These are phyloP conservation scores for Pseudopyricularia javanii DNA, from an alignment of 2,329 filamentous ascomycete genomes.

Conservation along the genomic window DNA sequence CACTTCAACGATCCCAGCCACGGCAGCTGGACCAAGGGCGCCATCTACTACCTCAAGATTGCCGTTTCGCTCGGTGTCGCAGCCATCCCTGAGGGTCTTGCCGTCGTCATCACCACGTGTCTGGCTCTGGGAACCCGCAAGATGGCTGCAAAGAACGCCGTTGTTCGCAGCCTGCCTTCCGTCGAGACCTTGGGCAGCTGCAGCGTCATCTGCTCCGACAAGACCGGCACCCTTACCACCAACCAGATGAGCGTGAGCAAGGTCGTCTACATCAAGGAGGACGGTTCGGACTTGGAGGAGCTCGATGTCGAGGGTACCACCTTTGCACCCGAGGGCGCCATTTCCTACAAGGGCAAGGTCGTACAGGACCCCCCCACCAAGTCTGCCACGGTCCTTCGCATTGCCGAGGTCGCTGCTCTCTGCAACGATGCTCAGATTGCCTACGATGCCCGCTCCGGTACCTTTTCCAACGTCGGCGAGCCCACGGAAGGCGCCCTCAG, in stretches of 20 bases:
- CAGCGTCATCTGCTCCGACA: constrained; percentile 99
- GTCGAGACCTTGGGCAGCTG: constrained; percentile 97
- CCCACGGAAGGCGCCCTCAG: constrained; percentile 90
- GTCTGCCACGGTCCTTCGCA: constrained; percentile 69
- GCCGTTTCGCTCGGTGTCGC: constrained; percentile 96
- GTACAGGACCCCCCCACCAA: constrained; percentile 56
- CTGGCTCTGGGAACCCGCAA: constrained; percentile 90
- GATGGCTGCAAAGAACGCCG: constrained; percentile 97
- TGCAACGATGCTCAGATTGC: constrained; percentile 84
- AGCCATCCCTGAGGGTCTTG: constrained; percentile 92
- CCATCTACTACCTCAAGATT: constrained; percentile 99
- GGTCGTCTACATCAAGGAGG: constrained; percentile 68
- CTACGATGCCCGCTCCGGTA: constrained; percentile 63
- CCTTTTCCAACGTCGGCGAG: constrained; percentile 78
- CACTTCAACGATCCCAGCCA: constrained; percentile 94
- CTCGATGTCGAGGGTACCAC: constrained; percentile 87
- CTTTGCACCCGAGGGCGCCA: constrained; percentile 70
- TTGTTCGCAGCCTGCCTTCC: constrained; percentile 89
- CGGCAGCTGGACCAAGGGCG: constrained; percentile 88
- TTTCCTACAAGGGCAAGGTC: constrained; percentile 56
- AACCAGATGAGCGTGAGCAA: constrained; percentile 99
- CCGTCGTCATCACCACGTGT: constrained; percentile 98
- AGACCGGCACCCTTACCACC: constrained; percentile 94
- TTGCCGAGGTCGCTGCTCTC: constrained; percentile 59
- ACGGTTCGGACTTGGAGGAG: constrained; percentile 66